Evolutionary conservation across 495 filamentous ascomycete species (phyloP).

Genomic region (Talaromyces proteolyticus): DNA sequence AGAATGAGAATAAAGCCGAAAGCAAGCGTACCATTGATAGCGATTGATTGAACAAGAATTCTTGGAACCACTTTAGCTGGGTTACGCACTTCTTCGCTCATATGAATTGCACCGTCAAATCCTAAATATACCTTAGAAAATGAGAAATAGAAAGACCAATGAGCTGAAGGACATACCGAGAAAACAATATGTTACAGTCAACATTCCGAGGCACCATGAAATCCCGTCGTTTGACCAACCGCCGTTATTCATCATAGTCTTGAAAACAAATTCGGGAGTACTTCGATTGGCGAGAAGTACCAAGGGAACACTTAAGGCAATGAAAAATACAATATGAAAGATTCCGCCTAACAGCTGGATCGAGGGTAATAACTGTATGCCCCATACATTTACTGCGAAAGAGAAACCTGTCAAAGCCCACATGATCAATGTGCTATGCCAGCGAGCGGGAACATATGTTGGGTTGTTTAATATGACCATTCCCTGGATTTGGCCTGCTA

Average conservation of each 20-base stretch:
- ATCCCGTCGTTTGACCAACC: slow-evolving; percentile 34
- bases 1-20: slow-evolving; percentile 29
- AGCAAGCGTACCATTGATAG: slow-evolving; percentile 29
- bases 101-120: slow-evolving; percentile 24
- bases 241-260: slow-evolving; percentile 25
- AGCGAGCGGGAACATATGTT: slow-evolving; percentile 28
- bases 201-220: slow-evolving; percentile 32
- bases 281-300: slow-evolving; percentile 33
- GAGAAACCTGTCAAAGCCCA: slow-evolving; percentile 25
- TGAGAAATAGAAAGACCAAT: background rate
- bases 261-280: slow-evolving; percentile 37
- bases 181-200: slow-evolving; percentile 23
- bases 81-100: slow-evolving; percentile 33
- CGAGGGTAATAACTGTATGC: slow-evolving; percentile 32
- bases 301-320: slow-evolving; percentile 36
- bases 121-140: slow-evolving; percentile 1
- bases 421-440: slow-evolving; percentile 43
- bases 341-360: slow-evolving; percentile 39
- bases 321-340: slow-evolving; percentile 40
- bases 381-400: slow-evolving; percentile 33
- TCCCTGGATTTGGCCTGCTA: slow-evolving; percentile 34
- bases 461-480: slow-evolving; percentile 36
- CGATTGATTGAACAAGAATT: slow-evolving; percentile 23
- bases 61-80: slow-evolving; percentile 25
- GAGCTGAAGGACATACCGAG: slow-evolving; percentile 13